Conservation (phyloP, 371 early-diverging fungal genomes). For the Mucor velutinosus region DNA sequence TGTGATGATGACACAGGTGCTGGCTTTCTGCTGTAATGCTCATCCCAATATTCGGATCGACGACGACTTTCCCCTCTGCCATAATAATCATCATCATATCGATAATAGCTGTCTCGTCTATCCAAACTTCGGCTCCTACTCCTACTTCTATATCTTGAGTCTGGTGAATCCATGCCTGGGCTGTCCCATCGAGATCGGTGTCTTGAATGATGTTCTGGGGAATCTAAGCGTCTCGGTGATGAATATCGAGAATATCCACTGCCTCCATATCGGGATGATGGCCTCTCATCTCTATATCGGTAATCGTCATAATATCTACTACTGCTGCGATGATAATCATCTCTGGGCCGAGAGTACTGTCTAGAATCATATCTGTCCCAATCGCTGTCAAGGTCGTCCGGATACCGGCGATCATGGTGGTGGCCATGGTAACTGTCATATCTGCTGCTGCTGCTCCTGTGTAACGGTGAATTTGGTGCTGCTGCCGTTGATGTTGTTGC, state of each 20-base stretch:
- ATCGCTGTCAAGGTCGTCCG: slow-evolving; percentile 1
- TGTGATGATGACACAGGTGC: neutral
- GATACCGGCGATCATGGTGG: slow-evolving; percentile 3
- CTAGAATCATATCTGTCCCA: slow-evolving; percentile 19
- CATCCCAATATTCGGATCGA: slow-evolving; percentile 28
- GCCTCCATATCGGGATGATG: slow-evolving; percentile 23
- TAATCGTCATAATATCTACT: slow-evolving; percentile 32
- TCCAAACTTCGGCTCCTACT: slow-evolving; percentile 41
- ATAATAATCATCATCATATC: slow-evolving; percentile 19
- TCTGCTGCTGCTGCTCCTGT: neutral
- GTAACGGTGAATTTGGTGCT: slow-evolving; percentile 1
- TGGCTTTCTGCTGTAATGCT: slow-evolving; percentile 14
- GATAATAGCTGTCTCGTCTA: slow-evolving; percentile 20
- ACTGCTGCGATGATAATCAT: slow-evolving; percentile 7
- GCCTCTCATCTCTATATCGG: slow-evolving; percentile 19
- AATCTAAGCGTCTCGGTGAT: slow-evolving; percentile 31
- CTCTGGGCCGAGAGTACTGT: slow-evolving; percentile 9
- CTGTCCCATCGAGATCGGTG: slow-evolving; percentile 43
- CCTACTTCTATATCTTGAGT: slow-evolving; percentile 37
- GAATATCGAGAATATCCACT: slow-evolving; percentile 37
- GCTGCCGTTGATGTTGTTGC: neutral
- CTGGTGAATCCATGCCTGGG: slow-evolving; percentile 38
- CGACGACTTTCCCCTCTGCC: slow-evolving; percentile 10
- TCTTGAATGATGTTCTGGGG: slow-evolving; percentile 6
- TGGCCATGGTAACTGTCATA: slow-evolving; percentile 4